Evolutionary conservation across 257 asterid species (phyloP), one percentile per base, ranked within the genome.

Genomic region (Nicotiana undulata): DNA sequence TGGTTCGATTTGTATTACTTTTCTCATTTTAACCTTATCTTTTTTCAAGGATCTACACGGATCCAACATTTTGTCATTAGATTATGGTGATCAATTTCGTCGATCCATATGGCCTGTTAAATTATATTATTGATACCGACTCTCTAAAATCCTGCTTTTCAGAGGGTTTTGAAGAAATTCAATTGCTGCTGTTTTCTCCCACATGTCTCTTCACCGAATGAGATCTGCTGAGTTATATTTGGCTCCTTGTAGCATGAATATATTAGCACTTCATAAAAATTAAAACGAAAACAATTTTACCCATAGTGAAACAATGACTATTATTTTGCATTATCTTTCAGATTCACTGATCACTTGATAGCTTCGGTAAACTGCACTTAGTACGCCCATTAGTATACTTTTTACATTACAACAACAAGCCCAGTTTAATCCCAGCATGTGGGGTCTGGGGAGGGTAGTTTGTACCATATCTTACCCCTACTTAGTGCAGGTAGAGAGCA

Each of bases 121-220:
- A n/a, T 24, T 67, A 37, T 32, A 51, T 58, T 26, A 24, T 52
- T 18, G 9, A 24, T 9, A 63, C 22, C 15, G 60, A 66, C 31
- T 46, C 63, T 34, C 59, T 80, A 77, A 81, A 80, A 77, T 84
- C 83, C 86, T 81, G 79, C 31, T 86, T 49, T 82, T 76, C 56
- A 72, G 60, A 52, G 84, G 88, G 85, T 80, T 87, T 84, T 46
- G 0, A 49, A 24, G 79, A 26, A 74, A 26, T 49, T 49, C 79
- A 74, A 49, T 15, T 74, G 26, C 15, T 70, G 37, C 13, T 70
- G 37, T 70, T 72, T 32, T 74, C 9, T 24, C 44, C 40, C 16
- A 46, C 24, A 3, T 46, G 12, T 31, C 20, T 49, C 15, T 49
- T 15, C 3, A 5, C 40, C 3, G 3, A 72, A 1, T 46, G 78